Evolutionary conservation across 2,329 filamentous ascomycete species (phyloP).

Genomic region (Colletotrichum sp.): DNA sequence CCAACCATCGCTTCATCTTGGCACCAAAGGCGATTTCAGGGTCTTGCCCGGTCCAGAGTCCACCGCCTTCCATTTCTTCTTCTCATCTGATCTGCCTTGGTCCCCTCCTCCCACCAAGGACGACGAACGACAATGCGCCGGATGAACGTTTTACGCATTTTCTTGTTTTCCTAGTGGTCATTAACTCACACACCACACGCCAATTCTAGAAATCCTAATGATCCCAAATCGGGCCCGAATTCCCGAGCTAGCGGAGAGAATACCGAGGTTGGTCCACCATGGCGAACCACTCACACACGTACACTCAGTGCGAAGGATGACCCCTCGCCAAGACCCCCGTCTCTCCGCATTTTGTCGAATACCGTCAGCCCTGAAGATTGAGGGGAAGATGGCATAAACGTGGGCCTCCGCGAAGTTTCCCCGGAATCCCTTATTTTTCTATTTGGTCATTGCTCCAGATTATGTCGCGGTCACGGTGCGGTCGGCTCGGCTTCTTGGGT

Average conservation of each 20-base stretch:
- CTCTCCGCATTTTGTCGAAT: conserved; percentile 12
- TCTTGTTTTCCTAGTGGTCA: background rate
- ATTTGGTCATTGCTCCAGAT: background rate
- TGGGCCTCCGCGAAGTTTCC: conserved; percentile 17
- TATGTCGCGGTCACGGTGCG: background rate
- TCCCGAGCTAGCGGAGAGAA: conserved; percentile 10
- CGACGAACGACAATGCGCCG: background rate
- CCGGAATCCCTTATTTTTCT: conserved; percentile 16
- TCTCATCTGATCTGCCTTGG: conserved; percentile 8
- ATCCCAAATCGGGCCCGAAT: background rate
- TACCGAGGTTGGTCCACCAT: conserved; percentile 3
- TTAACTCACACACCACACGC: background rate
- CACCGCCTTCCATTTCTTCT: background rate
- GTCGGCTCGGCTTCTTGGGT: background rate
- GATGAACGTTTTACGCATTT: conserved; percentile 5
- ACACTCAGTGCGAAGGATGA: background rate
- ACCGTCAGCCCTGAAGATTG: background rate
- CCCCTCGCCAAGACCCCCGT: background rate
- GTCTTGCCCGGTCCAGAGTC: background rate
- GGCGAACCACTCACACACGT: background rate
- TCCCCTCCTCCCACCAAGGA: background rate
- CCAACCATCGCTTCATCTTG: background rate
- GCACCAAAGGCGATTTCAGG: background rate
- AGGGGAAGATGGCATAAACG: background rate
- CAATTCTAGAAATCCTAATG: background rate